Conservation (phyloP, 2,329 filamentous ascomycete genomes). For the Malbranchea zuffiana region DNA sequence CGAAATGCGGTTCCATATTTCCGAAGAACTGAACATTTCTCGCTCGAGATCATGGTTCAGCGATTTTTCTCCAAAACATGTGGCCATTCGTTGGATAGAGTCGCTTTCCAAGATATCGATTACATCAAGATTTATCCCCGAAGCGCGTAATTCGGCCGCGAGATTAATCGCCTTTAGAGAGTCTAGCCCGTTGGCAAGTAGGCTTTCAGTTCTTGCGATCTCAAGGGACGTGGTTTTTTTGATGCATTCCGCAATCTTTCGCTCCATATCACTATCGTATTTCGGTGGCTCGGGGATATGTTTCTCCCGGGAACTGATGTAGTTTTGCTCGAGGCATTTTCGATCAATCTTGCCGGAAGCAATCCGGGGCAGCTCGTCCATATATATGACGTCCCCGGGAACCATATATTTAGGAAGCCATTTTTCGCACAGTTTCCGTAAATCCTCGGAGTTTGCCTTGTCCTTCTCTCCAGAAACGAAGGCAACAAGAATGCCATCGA, state of each 20-base stretch:
- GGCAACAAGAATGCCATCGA: constrained; percentile 58
- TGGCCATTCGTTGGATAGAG: constrained; percentile 33
- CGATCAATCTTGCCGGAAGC: constrained; percentile 77
- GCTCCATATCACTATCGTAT: constrained; percentile 20
- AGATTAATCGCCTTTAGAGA: constrained; percentile 54
- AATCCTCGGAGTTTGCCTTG: constrained; percentile 29
- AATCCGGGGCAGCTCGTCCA: constrained; percentile 58
- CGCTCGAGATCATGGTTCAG: constrained; percentile 16
- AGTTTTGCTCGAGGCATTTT: constrained; percentile 49
- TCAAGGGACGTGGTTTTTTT: constrained; percentile 32
- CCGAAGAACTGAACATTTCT: constrained; percentile 11
- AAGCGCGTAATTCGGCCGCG: constrained; percentile 51
- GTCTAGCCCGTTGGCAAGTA: constrained; percentile 52
- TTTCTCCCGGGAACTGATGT: constrained; percentile 26
- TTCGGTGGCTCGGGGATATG: constrained; percentile 9
- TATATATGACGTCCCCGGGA: constrained; percentile 58
- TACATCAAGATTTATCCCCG: constrained; percentile 47
- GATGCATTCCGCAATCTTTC: constrained; percentile 34
- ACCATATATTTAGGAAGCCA: constrained; percentile 82
- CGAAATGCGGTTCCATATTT: constrained; percentile 17
- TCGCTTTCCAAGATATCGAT: constrained; percentile 51
- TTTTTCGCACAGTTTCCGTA: constrained; percentile 51
- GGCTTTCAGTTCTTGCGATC: constrained; percentile 31
- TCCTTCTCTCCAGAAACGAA: constrained; percentile 53
- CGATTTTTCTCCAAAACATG: constrained; percentile 21